phyloP scores from a whole-genome alignment of 169 alveolate genomes.

The Plasmodium fragile region DNA sequence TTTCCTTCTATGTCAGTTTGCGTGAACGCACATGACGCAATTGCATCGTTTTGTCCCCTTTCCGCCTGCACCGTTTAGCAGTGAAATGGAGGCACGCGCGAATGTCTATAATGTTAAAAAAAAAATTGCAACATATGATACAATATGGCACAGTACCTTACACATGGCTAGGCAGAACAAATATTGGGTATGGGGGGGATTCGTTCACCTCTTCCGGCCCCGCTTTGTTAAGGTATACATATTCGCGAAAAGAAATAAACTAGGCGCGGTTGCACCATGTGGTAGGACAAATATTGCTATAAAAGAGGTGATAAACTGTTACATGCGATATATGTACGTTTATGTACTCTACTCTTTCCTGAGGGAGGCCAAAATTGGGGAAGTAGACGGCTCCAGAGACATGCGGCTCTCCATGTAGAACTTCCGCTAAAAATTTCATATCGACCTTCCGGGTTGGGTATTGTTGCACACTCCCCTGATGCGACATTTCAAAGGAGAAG shows the following conservation, averaged over 20 bases:
- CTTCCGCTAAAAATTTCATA: neutral
- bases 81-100: neutral
- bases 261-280: neutral
- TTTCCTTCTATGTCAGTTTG: neutral
- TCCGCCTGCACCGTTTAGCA: constrained; percentile 54
- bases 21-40: neutral
- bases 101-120: constrained; percentile 9
- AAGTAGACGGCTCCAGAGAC: neutral
- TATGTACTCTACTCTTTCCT: neutral
- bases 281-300: neutral
- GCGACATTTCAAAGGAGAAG: neutral
- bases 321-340: neutral
- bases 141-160: neutral
- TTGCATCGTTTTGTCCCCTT: neutral
- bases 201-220: neutral
- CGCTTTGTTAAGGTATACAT: neutral
- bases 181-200: neutral
- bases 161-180: neutral
- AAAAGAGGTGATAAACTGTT: neutral
- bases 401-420: neutral
- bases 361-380: neutral
- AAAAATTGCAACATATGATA: neutral
- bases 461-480: neutral
- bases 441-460: neutral
- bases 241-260: neutral